phyloP scores from a whole-genome alignment of 2,329 filamentous ascomycete species.

The Hymenoscyphus linearis region DNA sequence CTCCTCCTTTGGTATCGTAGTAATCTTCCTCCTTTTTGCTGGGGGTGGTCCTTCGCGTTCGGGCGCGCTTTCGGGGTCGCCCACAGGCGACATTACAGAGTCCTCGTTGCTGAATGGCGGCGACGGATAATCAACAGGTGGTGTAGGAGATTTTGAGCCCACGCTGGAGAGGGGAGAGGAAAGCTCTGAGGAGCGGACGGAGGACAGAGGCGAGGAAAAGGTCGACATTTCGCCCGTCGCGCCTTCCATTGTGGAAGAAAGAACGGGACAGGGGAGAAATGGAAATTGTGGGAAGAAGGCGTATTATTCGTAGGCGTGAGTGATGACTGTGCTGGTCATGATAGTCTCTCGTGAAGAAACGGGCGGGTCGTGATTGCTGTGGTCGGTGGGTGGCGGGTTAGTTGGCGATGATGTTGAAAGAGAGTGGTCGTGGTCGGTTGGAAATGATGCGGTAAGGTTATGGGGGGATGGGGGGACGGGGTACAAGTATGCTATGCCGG shows the following conservation, averaged over 20 bases:
- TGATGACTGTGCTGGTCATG: background rate
- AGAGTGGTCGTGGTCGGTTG: background rate
- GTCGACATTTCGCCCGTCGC: constrained; percentile 2
- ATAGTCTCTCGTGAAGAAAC: background rate
- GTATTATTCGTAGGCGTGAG: background rate
- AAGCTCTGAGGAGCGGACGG: constrained; percentile 8
- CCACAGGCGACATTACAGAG: constrained; percentile 14
- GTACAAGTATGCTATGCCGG: background rate
- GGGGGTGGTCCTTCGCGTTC: constrained; percentile 57
- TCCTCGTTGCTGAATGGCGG: constrained; percentile 24
- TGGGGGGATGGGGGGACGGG: background rate
- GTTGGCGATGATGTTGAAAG: background rate
- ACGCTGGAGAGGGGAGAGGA: constrained; percentile 32
- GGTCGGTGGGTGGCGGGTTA: background rate
- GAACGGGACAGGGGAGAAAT: background rate
- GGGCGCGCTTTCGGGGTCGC: constrained; percentile 15
- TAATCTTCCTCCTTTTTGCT: constrained; percentile 68
- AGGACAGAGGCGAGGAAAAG: constrained; percentile 6
- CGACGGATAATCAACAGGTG: constrained; percentile 28
- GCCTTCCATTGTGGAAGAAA: background rate
- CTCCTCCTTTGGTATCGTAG: constrained; percentile 55
- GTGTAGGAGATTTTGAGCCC: constrained; percentile 34
- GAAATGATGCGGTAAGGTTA: background rate
- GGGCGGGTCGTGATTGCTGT: background rate
- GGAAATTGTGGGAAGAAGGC: background rate